These are phyloP conservation scores for Polysphondylium violaceum DNA, from an alignment of 78 protist species.

Conservation along the genomic window DNA sequence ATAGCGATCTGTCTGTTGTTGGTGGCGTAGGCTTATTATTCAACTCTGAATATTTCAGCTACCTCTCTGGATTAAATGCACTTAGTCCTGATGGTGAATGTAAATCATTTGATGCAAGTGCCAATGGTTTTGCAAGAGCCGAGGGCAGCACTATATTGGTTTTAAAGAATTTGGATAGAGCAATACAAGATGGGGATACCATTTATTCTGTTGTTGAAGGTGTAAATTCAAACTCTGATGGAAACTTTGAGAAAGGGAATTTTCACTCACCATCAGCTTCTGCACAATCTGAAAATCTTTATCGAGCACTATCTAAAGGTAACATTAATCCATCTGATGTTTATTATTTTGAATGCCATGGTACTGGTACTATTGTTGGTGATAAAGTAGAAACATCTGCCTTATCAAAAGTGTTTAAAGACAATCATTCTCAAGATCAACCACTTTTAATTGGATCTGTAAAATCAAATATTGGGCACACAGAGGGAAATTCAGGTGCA, in stretches of 20 bases:
- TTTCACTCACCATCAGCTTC: not conserved
- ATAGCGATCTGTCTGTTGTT: conserved; percentile 75
- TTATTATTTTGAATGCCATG: conserved; percentile 65
- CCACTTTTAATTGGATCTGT: conserved; percentile 67
- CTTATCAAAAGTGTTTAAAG: conserved; percentile 12
- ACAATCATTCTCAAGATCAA: not conserved
- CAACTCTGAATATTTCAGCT: not conserved
- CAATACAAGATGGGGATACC: conserved; percentile 16
- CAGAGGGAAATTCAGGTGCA: conserved; percentile 55
- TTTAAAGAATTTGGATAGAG: conserved; percentile 2
- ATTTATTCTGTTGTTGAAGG: conserved; percentile 38
- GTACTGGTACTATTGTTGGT: conserved; percentile 84
- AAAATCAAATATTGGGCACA: conserved; percentile 86
- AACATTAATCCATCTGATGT: not conserved
- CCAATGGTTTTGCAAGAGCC: conserved; percentile 92
- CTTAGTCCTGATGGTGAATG: conserved; percentile 80
- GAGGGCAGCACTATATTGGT: conserved; percentile 82
- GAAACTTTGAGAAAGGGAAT: not conserved
- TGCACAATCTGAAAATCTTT: conserved; percentile 23
- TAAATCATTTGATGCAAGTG: conserved; percentile 86
- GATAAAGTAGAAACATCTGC: conserved; percentile 79
- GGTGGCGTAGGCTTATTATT: conserved; percentile 86
- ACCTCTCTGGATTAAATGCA: conserved; percentile 11
- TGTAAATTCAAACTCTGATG: conserved; percentile 21
- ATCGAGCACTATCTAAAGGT: not conserved